phyloP scores from a whole-genome alignment of 805 yeast species.

The Nakazawaea wyomingensis region DNA sequence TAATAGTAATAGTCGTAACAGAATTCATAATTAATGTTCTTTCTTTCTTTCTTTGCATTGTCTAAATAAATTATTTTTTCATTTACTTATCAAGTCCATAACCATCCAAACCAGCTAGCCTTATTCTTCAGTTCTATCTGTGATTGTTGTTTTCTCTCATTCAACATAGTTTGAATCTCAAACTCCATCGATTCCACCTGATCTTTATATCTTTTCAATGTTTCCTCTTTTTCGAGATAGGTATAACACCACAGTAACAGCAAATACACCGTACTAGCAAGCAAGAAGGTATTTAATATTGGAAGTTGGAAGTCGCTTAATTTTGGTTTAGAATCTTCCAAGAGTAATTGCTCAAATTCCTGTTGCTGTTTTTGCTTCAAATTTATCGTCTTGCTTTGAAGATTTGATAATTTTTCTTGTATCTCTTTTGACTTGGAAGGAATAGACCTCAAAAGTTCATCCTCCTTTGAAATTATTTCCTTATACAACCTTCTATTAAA shows the following conservation, averaged over 20 bases:
- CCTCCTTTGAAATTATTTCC: constrained; percentile 5
- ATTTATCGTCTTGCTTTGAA: constrained; percentile 2
- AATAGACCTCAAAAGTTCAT: constrained; percentile 1
- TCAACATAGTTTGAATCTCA: constrained; percentile 22
- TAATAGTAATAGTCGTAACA: no score
- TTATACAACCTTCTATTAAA: background rate
- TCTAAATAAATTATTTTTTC: background rate
- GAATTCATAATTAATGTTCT: background rate
- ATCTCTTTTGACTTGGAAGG: constrained; percentile 8
- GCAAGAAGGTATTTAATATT: constrained; percentile 24
- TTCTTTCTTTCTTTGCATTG: background rate
- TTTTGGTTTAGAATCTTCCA: constrained; percentile 22
- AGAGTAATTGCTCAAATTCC: constrained; percentile 13
- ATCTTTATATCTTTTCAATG: constrained; percentile 19
- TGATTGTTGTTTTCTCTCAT: constrained; percentile 11
- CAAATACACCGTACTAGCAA: constrained; percentile 28
- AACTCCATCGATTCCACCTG: constrained; percentile 20
- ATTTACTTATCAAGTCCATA: constrained; percentile 1
- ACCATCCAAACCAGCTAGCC: constrained; percentile 10
- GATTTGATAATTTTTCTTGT: background rate
- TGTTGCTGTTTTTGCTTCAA: constrained; percentile 3
- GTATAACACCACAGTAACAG: constrained; percentile 28
- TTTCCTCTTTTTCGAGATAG: constrained; percentile 25
- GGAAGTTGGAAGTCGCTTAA: constrained; percentile 29
- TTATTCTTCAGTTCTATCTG: background rate